Base-by-base conservation (phyloP, 495 filamentous ascomycete species). In the Penicillium egyptiacum region DNA sequence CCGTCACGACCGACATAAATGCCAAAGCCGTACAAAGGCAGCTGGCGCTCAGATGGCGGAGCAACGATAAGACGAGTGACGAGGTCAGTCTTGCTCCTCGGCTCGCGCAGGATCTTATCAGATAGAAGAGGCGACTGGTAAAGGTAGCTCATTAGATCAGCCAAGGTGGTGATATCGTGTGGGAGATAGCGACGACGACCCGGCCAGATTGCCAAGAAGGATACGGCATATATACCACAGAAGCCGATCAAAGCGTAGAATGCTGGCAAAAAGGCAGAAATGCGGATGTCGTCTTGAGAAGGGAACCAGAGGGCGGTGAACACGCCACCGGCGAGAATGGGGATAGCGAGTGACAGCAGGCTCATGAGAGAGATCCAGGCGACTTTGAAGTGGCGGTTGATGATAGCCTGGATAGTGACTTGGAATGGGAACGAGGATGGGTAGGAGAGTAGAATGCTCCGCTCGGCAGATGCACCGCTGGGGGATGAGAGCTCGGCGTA, bases 261-360 rank as follows among this genome's bases (percentile, higher is more conserved):
- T 22, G 81, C 86, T 0, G 88, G 79, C 60, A 88, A 76, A 41
- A 87, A 81, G 8, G 90, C 82, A 41, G 82, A 83, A 65, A 95
- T 87, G 54, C 84, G 84, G 44, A 90, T 80, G 9, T 75, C 66
- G 35, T 81, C 68, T 8, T 70, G 57, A 11, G 72, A 57, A 9
- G 78, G 72, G 42, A 82, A 80, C 56, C 83, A 91, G 51, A 94
- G 81, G 0, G 91, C 87, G 73, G 92, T 86, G 74, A 96, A 95
- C 26, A 88, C 69, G 9, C 90, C 92, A 19, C 91, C 91, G 0
- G 81, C 85, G 17, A 96, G 79, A 53, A 92, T 78, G 11, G 92
- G 91, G 31, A 96, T 68, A 4, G 86, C 76, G 40, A 84, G 66
- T 37, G 86, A 87, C 16, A 89, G 40, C 3, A 86, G 62, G 41